Conservation (phyloP, 2,329 filamentous ascomycete genomes). For the Colletotrichum sp. region DNA sequence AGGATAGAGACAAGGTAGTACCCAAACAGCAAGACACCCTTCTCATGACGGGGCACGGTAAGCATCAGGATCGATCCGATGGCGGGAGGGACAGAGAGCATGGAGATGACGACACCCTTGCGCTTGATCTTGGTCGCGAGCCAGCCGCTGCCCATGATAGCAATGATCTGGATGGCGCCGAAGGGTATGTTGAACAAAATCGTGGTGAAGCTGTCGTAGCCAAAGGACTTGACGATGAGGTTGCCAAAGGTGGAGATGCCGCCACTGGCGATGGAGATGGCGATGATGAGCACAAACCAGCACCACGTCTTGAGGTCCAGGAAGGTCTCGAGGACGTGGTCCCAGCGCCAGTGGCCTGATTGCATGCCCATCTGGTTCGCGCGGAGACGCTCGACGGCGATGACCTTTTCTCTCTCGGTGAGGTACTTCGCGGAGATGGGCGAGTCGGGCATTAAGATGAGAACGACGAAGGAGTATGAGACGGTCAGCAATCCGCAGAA, state of each 20-base stretch:
- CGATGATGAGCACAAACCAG: slow-evolving; percentile 46
- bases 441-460: slow-evolving; percentile 65
- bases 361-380: slow-evolving; percentile 50
- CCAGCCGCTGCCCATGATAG: slow-evolving; percentile 59
- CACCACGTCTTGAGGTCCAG: slow-evolving; percentile 40
- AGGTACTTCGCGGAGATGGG: slow-evolving; percentile 64
- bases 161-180: slow-evolving; percentile 63
- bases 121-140: slow-evolving; percentile 44
- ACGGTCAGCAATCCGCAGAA: slow-evolving; percentile 46
- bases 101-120: slow-evolving; percentile 48
- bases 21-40: slow-evolving; percentile 53
- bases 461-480: slow-evolving; percentile 51
- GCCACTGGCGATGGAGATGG: slow-evolving; percentile 59
- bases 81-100: slow-evolving; percentile 39
- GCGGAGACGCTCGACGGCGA: slow-evolving; percentile 61
- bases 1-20: slow-evolving; percentile 48
- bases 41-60: slow-evolving; percentile 48
- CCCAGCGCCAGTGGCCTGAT: slow-evolving; percentile 38
- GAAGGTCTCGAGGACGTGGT: slow-evolving; percentile 39
- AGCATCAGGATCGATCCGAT: slow-evolving; percentile 53
- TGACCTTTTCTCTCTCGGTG: slow-evolving; percentile 55
- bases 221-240: slow-evolving; percentile 61
- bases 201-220: slow-evolving; percentile 57
- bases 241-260: slow-evolving; percentile 63
- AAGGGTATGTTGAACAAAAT: slow-evolving; percentile 65